phyloP scores from a whole-genome alignment of 2,329 filamentous ascomycete genomes.

The Paraphoma chrysanthemicola region DNA sequence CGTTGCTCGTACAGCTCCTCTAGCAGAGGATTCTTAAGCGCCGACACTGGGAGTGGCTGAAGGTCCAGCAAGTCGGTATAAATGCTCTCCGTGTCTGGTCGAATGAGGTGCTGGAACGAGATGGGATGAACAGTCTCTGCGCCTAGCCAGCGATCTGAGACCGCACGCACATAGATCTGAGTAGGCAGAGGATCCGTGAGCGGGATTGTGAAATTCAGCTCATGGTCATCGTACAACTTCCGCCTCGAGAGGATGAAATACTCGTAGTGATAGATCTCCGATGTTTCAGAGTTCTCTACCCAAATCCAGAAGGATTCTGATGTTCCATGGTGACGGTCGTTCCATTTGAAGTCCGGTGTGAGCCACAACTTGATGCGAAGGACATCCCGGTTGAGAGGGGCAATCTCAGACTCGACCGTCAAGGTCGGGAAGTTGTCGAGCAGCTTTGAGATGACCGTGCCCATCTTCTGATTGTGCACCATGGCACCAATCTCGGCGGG shows the following conservation, averaged over 20 bases:
- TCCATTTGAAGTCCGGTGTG: constrained; percentile 92
- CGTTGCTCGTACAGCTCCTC: constrained; percentile 88
- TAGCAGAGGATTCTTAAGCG: constrained; percentile 83
- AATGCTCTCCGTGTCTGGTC: constrained; percentile 95
- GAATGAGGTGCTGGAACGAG: constrained; percentile 96
- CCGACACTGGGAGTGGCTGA: constrained; percentile 85
- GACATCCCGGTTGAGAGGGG: constrained; percentile 92
- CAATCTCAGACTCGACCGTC: constrained; percentile 90
- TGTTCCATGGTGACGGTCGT: constrained; percentile 88
- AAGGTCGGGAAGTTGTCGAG: constrained; percentile 92
- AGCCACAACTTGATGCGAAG: constrained; percentile 87
- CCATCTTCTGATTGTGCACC: constrained; percentile 90
- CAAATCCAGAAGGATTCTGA: constrained; percentile 98
- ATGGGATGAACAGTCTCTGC: constrained; percentile 95
- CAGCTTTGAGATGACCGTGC: constrained; percentile 79
- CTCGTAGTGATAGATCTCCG: constrained; percentile 97
- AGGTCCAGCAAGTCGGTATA: constrained; percentile 94
- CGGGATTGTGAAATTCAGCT: constrained; percentile 97
- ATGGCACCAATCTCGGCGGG: constrained; percentile 85
- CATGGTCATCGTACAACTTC: constrained; percentile 94
- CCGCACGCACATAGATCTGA: constrained; percentile 93
- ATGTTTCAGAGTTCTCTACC: constrained; percentile 98
- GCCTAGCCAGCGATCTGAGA: constrained; percentile 95
- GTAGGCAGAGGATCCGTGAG: constrained; percentile 90
- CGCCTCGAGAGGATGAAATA: constrained; percentile 91